phyloP scores from a whole-genome alignment of 1,139 yeast genomes.

The Geotrichum carabidarum region DNA sequence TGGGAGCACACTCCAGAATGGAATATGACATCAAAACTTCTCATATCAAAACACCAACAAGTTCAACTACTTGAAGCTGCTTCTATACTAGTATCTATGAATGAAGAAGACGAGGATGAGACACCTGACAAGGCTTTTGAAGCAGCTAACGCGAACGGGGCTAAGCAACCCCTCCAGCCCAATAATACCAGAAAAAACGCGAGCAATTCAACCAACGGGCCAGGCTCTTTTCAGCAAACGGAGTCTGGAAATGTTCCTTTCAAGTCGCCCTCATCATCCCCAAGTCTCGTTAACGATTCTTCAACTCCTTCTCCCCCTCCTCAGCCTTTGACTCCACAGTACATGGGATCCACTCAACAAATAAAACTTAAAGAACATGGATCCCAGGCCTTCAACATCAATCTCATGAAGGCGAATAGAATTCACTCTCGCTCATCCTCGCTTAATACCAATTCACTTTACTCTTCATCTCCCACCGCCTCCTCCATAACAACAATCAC shows the following conservation, averaged over 20 bases:
- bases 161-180: slow-evolving; percentile 6
- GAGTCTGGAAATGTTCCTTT: background rate
- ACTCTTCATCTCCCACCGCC: background rate
- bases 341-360: background rate
- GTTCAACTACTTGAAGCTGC: slow-evolving; percentile 88
- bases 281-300: slow-evolving; percentile 13
- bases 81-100: slow-evolving; percentile 76
- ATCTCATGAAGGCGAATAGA: background rate
- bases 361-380: background rate
- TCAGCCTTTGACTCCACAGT: slow-evolving; percentile 16
- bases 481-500: slow-evolving; percentile 10
- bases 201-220: background rate
- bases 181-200: slow-evolving; percentile 1
- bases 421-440: slow-evolving; percentile 12
- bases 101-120: slow-evolving; percentile 44
- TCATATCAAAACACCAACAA: slow-evolving; percentile 86
- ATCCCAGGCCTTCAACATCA: too few relatives aligned
- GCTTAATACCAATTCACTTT: background rate
- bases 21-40: slow-evolving; percentile 74
- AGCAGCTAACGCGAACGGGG: slow-evolving; percentile 1
- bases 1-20: slow-evolving; percentile 94
- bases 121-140: slow-evolving; percentile 14
- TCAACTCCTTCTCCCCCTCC: slow-evolving; percentile 20
- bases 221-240: background rate
- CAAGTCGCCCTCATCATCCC: slow-evolving; percentile 13